phyloP scores from a whole-genome alignment of 2,329 filamentous ascomycete species.

The Talaromyces amestolkiae region DNA sequence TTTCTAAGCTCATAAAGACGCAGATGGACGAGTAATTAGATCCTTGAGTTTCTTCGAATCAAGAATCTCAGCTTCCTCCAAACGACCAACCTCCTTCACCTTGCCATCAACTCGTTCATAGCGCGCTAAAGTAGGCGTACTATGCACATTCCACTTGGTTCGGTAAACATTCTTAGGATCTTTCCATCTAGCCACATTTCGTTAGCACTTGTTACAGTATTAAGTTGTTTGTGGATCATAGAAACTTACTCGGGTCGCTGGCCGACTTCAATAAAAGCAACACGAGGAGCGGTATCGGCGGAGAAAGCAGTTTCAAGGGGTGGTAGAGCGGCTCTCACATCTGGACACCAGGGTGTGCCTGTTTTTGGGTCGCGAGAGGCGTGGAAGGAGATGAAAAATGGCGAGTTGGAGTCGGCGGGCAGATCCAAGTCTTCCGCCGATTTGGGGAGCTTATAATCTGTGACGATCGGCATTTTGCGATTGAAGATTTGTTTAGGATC shows the following conservation, averaged over 20 bases:
- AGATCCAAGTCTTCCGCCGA: slow-evolving; percentile 30
- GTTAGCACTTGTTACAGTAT: neutral
- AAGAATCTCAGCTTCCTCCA: slow-evolving; percentile 34
- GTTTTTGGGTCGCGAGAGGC: slow-evolving; percentile 38
- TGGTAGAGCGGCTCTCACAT: slow-evolving; percentile 39
- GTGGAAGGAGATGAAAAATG: slow-evolving; percentile 38
- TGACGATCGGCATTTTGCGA: slow-evolving; percentile 31
- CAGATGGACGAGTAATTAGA: slow-evolving; percentile 23
- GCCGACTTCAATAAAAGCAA: slow-evolving; percentile 38
- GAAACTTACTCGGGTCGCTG: slow-evolving; percentile 34
- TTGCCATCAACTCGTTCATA: slow-evolving; percentile 33
- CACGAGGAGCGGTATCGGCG: slow-evolving; percentile 23
- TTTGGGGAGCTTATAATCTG: slow-evolving; percentile 24
- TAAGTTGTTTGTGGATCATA: neutral
- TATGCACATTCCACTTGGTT: slow-evolving; percentile 35
- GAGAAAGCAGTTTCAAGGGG: slow-evolving; percentile 33
- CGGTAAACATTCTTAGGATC: slow-evolving; percentile 34
- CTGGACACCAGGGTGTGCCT: slow-evolving; percentile 41
- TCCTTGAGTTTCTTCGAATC: slow-evolving; percentile 25
- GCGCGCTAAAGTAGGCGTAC: slow-evolving; percentile 37
- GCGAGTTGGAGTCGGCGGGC: slow-evolving; percentile 22
- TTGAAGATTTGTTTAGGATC: neutral
- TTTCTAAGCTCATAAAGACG: neutral
- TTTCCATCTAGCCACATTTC: slow-evolving; percentile 33
- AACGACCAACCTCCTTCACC: slow-evolving; percentile 32